Evolutionary conservation across 1,284 basidiomycete genomes (phyloP), one percentile per base, ranked within the genome.

Genomic region (Sanguinoderma infundibulare): DNA sequence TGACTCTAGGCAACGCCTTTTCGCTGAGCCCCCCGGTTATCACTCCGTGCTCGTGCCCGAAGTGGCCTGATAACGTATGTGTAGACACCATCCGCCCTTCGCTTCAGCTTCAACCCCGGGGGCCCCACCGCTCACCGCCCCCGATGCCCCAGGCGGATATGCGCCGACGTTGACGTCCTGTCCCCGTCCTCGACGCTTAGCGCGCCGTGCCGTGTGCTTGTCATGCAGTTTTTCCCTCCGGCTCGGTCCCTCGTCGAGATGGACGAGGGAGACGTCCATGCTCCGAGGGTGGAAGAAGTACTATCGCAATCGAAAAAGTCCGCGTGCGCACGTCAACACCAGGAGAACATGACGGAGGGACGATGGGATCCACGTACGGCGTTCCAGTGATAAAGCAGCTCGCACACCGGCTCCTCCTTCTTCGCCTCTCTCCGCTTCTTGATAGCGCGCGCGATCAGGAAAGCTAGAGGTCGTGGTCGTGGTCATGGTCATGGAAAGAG

Each of bases 261-360:
- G 9, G n/a, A 17, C 63, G n/a, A 69, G 63, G 53, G 59, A 53
- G 46, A 65, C 63, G 34, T 64, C 46, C 57, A 69, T 61, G 47
- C 60, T 34, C 12, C 67, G 67, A 5, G 65, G 67, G 26, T 69
- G 63, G 65, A 69, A 69, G 56, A 65, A 68, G 6, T 58, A 24
- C 66, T 68, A 35, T 4, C 17, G 26, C 15, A 24, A 9, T 4
- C 1, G 22, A 17, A n/a, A 2, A 20, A 7, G n/a, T n/a, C n/a
- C n/a, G n/a, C 9, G 32, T 9, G 9, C n/a, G 24, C 10, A 34
- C 10, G n/a, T 22, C 1, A 39, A 40, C 14, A n/a, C 14, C 17
- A 38, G 3, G 6, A 24, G n/a, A 12, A 22, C 20, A 22, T 40
- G 39, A 20, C 15, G n/a, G n/a, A 39, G 20, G 26, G 15, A 10